Evolutionary conservation across 768 basidiomycete species (phyloP), one percentile per base, ranked within the genome.

Genomic region (Mycena floridula): DNA sequence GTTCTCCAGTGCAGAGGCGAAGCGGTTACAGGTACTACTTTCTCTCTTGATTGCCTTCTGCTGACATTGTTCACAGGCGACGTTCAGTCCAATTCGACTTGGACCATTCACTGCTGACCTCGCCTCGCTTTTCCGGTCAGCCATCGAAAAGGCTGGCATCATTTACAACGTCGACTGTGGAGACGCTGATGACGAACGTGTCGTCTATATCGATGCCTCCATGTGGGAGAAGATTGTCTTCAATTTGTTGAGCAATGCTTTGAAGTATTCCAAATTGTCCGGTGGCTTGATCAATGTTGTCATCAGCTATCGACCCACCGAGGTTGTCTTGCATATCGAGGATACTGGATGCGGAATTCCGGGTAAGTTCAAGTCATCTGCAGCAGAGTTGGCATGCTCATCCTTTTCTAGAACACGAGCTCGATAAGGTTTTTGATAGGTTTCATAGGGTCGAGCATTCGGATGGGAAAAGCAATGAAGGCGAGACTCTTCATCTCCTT

Each of bases 211-310:
- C 21, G 40, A 46, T 24, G 23, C 42, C 20, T 27, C 37, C 5
- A 46, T 46, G 45, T 46, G 45, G 45, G 45, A 46, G 45, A 46
- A 46, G 40, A 46, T 46, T 21, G 26, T 46, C 5, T 46, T 46
- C 45, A 46, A 46, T 20, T 22, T 46, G 21, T 40, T 46, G 2
- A 41, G 39, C 6, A 46, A 46, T 18, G 45, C 45, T 8, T 21
- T 46, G 16, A 46, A 46, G 25, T 46, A 46, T 32, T 41, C 45
- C 4, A 24, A n/a, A 28, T 22, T n/a, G 27, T 42, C 5, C 15
- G 12, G 12, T 39, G 42, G 45, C 15, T 41, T 32, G 15, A 46
- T 46, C 20, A 42, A 42, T 13, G 20, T 46, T 1, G 16, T n/a
- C 13, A n/a, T 46, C 9, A 21, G 27, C 12, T 46, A 41, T 18